Percentiles rank a stretch among this genome's conserved stretches.
These are phyloP conservation scores for Fusarium miscanthi DNA, from an alignment of 2,329 filamentous ascomycete species.

Conservation along the genomic window DNA sequence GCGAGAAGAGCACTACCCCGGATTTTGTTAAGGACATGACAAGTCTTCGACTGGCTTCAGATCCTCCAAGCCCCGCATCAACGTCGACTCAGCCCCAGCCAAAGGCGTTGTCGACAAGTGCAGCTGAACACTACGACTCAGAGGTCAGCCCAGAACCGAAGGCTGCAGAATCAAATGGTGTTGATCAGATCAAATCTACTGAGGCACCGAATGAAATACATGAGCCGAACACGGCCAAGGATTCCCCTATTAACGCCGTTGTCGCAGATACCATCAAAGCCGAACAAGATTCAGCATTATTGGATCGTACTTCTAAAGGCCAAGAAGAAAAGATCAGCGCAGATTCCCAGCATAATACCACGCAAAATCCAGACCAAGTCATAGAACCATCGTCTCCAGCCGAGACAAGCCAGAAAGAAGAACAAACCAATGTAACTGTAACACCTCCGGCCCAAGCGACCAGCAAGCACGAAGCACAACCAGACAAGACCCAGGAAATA, in stretches of 20 bases:
- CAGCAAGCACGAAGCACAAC: neutral
- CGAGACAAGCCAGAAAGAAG: neutral
- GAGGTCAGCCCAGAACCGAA: slow-evolving; percentile 27
- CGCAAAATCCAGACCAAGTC: neutral
- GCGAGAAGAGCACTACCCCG: slow-evolving; percentile 42
- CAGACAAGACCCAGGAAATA: slow-evolving; percentile 4
- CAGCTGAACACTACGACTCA: slow-evolving; percentile 31
- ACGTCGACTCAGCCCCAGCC: slow-evolving; percentile 32
- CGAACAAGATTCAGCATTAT: neutral
- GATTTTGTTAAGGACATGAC: slow-evolving; percentile 50
- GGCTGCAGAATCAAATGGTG: slow-evolving; percentile 22
- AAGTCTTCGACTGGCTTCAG: slow-evolving; percentile 46
- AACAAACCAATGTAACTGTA: neutral
- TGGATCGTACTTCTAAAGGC: slow-evolving; percentile 1
- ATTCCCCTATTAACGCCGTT: slow-evolving; percentile 24
- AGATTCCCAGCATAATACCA: neutral
- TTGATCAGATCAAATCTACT: neutral
- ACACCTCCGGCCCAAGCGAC: neutral
- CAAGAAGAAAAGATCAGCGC: neutral
- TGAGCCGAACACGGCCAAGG: neutral
- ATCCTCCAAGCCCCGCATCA: slow-evolving; percentile 36
- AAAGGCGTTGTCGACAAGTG: slow-evolving; percentile 37
- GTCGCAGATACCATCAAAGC: neutral
- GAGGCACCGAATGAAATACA: neutral
- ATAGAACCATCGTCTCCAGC: neutral